Conservation (phyloP, 2,329 filamentous ascomycete genomes). For the Rhinocladiella similis region DNA sequence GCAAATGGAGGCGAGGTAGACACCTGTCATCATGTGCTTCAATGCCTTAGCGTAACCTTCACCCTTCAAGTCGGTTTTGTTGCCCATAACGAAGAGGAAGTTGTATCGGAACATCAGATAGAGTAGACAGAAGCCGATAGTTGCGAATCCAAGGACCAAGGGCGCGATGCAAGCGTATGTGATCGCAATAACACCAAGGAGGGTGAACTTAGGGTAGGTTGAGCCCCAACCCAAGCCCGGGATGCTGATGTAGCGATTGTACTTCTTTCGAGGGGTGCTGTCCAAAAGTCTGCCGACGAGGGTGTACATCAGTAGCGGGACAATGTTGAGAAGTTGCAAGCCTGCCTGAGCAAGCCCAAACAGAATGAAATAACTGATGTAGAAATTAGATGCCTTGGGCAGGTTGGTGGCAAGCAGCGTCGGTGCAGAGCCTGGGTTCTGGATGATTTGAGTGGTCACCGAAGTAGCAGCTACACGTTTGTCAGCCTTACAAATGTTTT, state of each 20-base stretch:
- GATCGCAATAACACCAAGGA: slow-evolving; percentile 83
- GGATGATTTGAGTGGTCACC: slow-evolving; percentile 63
- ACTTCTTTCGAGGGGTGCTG: slow-evolving; percentile 72
- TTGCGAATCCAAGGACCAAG: slow-evolving; percentile 77
- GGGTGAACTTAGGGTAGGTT: slow-evolving; percentile 78
- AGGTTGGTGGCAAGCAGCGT: slow-evolving; percentile 70
- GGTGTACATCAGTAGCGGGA: slow-evolving; percentile 24
- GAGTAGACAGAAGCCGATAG: slow-evolving; percentile 74
- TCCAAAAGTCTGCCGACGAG: slow-evolving; percentile 25
- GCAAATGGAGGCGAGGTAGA: slow-evolving; percentile 82
- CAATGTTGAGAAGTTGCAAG: slow-evolving; percentile 51
- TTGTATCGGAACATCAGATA: slow-evolving; percentile 91
- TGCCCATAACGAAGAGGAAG: slow-evolving; percentile 80
- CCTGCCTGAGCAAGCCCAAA: slow-evolving; percentile 68
- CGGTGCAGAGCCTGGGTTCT: slow-evolving; percentile 65
- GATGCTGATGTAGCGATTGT: slow-evolving; percentile 71
- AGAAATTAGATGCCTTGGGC: slow-evolving; percentile 89
- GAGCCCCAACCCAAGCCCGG: slow-evolving; percentile 82
- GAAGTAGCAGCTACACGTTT: slow-evolving; percentile 67
- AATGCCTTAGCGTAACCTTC: slow-evolving; percentile 83
- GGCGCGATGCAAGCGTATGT: slow-evolving; percentile 87
- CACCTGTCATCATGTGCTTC: slow-evolving; percentile 77
- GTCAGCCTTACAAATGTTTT: neutral
- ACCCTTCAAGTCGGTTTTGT: slow-evolving; percentile 81
- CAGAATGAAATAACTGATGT: slow-evolving; percentile 91